phyloP scores from a whole-genome alignment of 2,329 filamentous ascomycete genomes.

The Amauroascus verrucosus region DNA sequence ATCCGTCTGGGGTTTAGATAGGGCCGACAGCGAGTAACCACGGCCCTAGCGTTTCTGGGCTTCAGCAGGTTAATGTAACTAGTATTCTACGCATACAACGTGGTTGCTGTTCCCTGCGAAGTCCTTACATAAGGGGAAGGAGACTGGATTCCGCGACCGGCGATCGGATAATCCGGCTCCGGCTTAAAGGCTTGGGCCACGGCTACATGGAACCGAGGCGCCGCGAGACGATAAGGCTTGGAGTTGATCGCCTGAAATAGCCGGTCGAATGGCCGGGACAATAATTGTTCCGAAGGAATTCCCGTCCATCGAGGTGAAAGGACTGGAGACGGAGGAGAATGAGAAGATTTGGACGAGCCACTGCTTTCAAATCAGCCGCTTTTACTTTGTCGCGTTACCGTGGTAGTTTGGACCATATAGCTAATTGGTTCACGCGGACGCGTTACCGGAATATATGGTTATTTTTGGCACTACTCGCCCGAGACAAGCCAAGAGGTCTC shows the following conservation, averaged over 20 bases:
- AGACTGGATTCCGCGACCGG: neutral
- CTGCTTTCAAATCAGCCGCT: neutral
- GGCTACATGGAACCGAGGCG: neutral
- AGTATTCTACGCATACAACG: too few relatives aligned
- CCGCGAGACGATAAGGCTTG: neutral
- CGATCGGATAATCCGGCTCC: neutral
- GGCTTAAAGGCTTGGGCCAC: neutral
- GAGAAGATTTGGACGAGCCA: too few relatives aligned
- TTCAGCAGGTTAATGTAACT: too few relatives aligned
- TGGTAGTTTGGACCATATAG: neutral
- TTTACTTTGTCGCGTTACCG: neutral
- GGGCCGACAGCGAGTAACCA: too few relatives aligned
- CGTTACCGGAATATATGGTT: neutral
- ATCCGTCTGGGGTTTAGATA: too few relatives aligned
- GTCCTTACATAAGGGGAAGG: neutral
- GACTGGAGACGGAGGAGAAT: neutral
- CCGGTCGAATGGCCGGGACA: neutral
- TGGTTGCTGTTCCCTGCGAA: too few relatives aligned
- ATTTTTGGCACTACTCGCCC: neutral
- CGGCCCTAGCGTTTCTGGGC: too few relatives aligned
- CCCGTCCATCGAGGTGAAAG: neutral
- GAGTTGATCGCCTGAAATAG: neutral
- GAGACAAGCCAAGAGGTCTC: constrained; percentile 2
- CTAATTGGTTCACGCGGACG: too few relatives aligned
- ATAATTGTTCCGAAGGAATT: neutral